These are phyloP conservation scores for Xylaria sp. DNA, from an alignment of 2,329 filamentous ascomycete species.

Conservation along the genomic window DNA sequence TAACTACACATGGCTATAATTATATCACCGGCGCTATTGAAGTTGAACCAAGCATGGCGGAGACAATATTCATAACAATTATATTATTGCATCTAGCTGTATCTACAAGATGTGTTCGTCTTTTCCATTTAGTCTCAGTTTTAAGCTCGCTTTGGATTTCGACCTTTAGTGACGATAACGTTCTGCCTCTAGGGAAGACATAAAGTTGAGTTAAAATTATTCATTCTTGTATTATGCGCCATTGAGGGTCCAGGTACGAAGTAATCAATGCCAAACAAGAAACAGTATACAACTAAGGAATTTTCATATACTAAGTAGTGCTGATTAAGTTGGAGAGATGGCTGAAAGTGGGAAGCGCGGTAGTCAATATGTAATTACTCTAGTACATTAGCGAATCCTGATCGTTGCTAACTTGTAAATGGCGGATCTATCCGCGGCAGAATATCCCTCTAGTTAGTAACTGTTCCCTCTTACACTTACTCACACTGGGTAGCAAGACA, in stretches of 20 bases:
- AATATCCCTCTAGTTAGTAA: too few species aligned
- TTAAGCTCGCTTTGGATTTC: not conserved
- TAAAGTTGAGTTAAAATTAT: not conserved
- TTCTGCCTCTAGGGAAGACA: not conserved
- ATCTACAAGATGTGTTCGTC: not conserved
- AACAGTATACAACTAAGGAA: too few species aligned
- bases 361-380: too few species aligned
- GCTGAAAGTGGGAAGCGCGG: too few species aligned
- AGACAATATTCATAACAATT: conserved; percentile 58
- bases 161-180: not conserved
- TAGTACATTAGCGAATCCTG: too few species aligned
- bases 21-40: not conserved
- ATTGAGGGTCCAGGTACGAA: too few species aligned
- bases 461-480: not conserved
- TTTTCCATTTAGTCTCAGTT: not conserved
- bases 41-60: not conserved
- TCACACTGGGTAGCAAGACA: not conserved
- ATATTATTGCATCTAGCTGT: conserved; percentile 48
- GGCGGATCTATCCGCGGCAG: too few species aligned
- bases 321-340: too few species aligned
- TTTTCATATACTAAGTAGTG: too few species aligned
- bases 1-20: not conserved
- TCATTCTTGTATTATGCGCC: too few species aligned
- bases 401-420: too few species aligned
- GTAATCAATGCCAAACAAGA: too few species aligned